Evolutionary conservation across 2,329 filamentous ascomycete species (phyloP).

Genomic region (Scedosporium minutisporum): DNA sequence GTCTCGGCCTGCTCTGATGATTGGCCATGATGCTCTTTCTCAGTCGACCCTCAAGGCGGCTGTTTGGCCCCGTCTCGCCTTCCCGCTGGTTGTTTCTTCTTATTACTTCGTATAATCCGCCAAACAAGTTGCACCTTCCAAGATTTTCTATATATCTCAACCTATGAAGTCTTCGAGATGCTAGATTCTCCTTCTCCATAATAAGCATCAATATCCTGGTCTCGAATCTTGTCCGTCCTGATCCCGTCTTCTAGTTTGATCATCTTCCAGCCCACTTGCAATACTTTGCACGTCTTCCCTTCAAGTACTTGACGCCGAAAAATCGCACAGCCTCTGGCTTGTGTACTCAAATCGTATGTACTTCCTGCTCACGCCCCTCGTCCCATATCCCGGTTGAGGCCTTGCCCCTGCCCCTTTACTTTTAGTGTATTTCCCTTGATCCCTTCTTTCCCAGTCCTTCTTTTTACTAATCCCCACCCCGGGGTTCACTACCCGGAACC

Average conservation of each 20-base stretch:
- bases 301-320: not conserved
- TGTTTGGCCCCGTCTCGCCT: not conserved
- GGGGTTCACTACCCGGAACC: not conserved
- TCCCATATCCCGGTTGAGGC: not conserved
- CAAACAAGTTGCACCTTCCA: not conserved
- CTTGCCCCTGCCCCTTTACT: not conserved
- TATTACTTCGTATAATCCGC: not conserved
- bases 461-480: not conserved
- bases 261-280: not conserved
- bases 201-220: not conserved
- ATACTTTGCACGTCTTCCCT: not conserved
- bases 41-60: not conserved
- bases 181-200: not conserved
- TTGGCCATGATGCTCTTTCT: not conserved
- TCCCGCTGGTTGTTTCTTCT: not conserved
- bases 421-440: not conserved
- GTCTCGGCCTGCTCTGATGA: not conserved
- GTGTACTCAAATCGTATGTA: too few relatives aligned
- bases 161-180: not conserved
- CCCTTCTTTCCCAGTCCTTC: not conserved
- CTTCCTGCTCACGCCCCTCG: too few relatives aligned
- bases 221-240: not conserved
- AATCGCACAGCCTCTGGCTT: not conserved
- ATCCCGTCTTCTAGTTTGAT: not conserved
- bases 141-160: too few relatives aligned